Base-by-base conservation (phyloP, 371 early-diverging fungal species). In the Syncephalastrum sp. region DNA sequence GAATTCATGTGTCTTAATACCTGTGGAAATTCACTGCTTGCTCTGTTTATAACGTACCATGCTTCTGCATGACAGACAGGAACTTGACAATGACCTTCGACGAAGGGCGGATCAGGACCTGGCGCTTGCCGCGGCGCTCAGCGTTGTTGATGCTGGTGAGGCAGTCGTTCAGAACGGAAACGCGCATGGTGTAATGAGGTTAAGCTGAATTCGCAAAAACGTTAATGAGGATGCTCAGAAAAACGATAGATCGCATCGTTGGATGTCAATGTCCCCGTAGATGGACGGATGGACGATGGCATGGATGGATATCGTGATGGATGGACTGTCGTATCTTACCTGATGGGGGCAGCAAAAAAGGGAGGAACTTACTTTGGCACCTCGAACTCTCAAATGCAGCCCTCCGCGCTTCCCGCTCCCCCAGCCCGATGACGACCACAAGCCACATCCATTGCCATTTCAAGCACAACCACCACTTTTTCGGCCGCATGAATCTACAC, bases 111-210 rank as follows among this genome's bases (percentile, higher is more conserved):
- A 99, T 76, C 62, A 99, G 74, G 54, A 99, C 98, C 83, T 98
- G 97, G 74, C 97, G 90, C 90, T 98, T 98, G 67, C 98, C 99
- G 73, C 88, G 90, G 81, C 91, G 92, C 84, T 95, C 96, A 67
- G 99, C 99, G 79, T 99, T 99, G 91, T 91, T 92, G 82, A 99
- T 99, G 87, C 88, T 90, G 88, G 95, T 99, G 61, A 98, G 87
- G 86, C 94, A 93, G 84, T 98, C 97, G 88, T 91, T 89, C 83
- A 73, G 70, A 54, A 76, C 73, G 48, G 76, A 76, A 21, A 76
- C 73, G 63, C 77, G 66, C 70, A 76, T 70, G 69, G 70, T 76
- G 52, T 58, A 33, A 33, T 33, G 7, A 33, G 38, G 38, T 33
- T 33, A 33, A 33, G 38, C 38, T 33, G 38, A 33, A 5, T 33